Conservation (phyloP, 495 filamentous ascomycete genomes). For the Daldinia vernicosa region DNA sequence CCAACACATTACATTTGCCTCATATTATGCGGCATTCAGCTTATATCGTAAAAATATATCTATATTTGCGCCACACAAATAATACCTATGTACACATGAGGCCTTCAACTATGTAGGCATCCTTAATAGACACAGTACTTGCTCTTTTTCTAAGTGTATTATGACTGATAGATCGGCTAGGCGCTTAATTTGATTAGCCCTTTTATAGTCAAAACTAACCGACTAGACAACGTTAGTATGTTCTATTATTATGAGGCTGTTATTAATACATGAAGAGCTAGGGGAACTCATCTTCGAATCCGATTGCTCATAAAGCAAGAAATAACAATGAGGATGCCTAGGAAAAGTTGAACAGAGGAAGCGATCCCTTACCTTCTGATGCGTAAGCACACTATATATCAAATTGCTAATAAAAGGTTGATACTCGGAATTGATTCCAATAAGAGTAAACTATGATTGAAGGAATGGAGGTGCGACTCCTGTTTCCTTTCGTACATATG, state of each 20-base stretch:
- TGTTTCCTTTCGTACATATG: conserved; percentile 12
- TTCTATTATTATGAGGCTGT: conserved; percentile 32
- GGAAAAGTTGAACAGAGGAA: background rate
- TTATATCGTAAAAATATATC: conserved; percentile 23
- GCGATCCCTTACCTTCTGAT: background rate
- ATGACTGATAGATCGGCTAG: background rate
- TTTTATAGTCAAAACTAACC: conserved; percentile 5
- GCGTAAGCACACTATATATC: background rate
- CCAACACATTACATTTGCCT: conserved; percentile 32
- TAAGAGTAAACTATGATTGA: conserved; percentile 2
- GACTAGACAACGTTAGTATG: conserved; percentile 1
- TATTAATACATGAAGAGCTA: background rate
- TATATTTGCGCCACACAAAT: background rate
- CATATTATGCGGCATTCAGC: conserved; percentile 46
- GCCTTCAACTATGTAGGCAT: conserved; percentile 9
- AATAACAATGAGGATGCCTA: background rate
- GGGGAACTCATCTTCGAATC: background rate
- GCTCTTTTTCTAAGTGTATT: conserved; percentile 1
- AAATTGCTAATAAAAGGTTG: background rate
- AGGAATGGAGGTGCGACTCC: conserved; percentile 11
- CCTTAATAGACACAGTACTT: conserved; percentile 5
- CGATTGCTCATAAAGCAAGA: background rate
- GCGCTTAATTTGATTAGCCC: conserved; percentile 5
- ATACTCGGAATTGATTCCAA: conserved; percentile 5
- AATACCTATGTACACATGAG: no score